phyloP scores from a whole-genome alignment of 192 early-diverging fungal genomes.

The Phycomyces nitens region DNA sequence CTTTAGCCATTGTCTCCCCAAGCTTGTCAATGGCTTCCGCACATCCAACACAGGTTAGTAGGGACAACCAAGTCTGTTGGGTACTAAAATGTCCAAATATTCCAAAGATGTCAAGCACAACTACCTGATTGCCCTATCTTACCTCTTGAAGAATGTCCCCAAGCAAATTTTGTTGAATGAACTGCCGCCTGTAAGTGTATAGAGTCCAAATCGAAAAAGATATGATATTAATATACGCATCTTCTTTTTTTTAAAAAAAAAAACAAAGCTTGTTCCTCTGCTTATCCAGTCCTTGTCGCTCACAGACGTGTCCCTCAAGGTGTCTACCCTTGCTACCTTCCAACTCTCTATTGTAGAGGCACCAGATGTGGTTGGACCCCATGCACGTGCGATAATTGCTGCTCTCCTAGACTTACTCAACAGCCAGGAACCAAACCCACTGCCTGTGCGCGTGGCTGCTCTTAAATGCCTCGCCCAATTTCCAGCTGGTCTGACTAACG shows the following conservation, averaged over 20 bases:
- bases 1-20: conserved; percentile 74
- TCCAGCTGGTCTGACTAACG: conserved; percentile 57
- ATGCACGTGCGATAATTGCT: conserved; percentile 44
- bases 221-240: not conserved
- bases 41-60: conserved; percentile 33
- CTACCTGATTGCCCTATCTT: conserved; percentile 79
- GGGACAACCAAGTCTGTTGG: not conserved
- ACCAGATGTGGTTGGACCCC: conserved; percentile 57
- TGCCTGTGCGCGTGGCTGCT: conserved; percentile 69
- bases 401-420: conserved; percentile 38
- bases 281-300: conserved; percentile 71
- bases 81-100: not conserved
- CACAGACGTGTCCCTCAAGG: conserved; percentile 62
- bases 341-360: conserved; percentile 68
- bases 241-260: not conserved
- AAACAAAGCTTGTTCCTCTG: conserved; percentile 66
- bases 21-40: conserved; percentile 57
- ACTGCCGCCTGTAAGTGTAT: conserved; percentile 58
- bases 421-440: conserved; percentile 26
- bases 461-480: conserved; percentile 65
- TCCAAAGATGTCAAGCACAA: conserved; percentile 57
- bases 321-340: conserved; percentile 75
- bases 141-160: conserved; percentile 76
- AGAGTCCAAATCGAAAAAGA: not conserved
- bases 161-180: conserved; percentile 80